Evolutionary conservation across 345 rosid species (phyloP).

Genomic region (Adansonia digitata): DNA sequence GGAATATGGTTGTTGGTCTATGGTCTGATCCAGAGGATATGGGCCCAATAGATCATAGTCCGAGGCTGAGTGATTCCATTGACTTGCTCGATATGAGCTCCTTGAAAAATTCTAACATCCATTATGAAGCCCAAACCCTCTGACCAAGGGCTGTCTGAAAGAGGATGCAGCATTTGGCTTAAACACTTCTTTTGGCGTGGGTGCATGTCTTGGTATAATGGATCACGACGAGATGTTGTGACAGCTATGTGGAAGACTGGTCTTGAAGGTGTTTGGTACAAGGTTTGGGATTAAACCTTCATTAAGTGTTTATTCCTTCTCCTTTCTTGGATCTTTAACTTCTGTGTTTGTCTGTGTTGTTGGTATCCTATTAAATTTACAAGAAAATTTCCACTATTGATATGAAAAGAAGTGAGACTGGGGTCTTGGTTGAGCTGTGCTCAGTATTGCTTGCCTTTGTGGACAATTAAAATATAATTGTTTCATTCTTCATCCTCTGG

Average conservation of each 20-base stretch:
- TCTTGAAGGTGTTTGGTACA: constrained; percentile 93
- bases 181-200: constrained; percentile 87
- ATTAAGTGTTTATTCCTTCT: too few species aligned
- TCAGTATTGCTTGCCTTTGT: neutral
- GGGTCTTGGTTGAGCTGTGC: neutral
- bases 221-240: constrained; percentile 96
- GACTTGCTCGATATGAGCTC: constrained; percentile 39
- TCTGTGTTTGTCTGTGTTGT: neutral
- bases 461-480: neutral
- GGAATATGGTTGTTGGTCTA: constrained; percentile 93
- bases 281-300: constrained; percentile 52
- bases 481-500: neutral
- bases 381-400: too few species aligned
- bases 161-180: constrained; percentile 98
- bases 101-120: constrained; percentile 38
- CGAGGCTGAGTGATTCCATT: constrained; percentile 34
- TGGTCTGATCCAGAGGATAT: constrained; percentile 82
- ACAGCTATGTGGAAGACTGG: constrained; percentile 96
- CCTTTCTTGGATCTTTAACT: neutral
- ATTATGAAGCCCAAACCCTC: constrained; percentile 60
- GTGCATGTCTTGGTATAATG: constrained; percentile 97
- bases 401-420: neutral
- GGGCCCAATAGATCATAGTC: constrained; percentile 42
- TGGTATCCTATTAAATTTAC: neutral
- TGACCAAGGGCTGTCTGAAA: constrained; percentile 97